Base-by-base conservation (phyloP, 2,329 filamentous ascomycete genomes). In the Fusarium kyushuense region DNA sequence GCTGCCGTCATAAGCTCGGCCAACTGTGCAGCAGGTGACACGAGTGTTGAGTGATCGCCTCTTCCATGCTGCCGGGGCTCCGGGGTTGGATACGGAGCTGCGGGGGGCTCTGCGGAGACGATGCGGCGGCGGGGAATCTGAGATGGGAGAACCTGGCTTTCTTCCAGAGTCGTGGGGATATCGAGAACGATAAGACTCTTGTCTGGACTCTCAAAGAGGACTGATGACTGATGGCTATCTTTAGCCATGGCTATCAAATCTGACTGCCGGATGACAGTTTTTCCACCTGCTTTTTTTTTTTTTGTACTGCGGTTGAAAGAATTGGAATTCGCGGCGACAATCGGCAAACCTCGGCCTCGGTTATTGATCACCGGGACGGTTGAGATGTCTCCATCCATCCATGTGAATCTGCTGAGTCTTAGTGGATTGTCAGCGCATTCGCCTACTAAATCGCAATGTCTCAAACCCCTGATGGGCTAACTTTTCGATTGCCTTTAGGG, bases 81-180 rank as follows among this genome's bases (percentile, higher is more conserved):
- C 56, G 88, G 85, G 3, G 83, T 86, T 54, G 78, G 76, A 75
- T 84, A 87, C 25, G 85, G 84, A 47, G 64, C 63, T 62, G 73
- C 81, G 72, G 76, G 78, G 58, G 81, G 83, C 65, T 72, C 72
- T 58, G 76, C 79, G 41, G 86, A 87, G 62, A 84, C 68, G 46
- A 88, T 78, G 57, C 81, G 80, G 51, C 80, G 79, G 48, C 66
- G 62, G 54, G 79, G 76, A 23, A 70, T 61, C 33, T 80, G 71
- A 30, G 77, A 78, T 9, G 79, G 75, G 14, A 80, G 79, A 33
- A 84, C 82, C 77, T 94, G 92, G 19, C 87, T 87, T 62, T 87
- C 82, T 68, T 91, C 89, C 38, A 94, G 86, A 3, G 92, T 92
- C 19, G 83, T 81, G 25, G 92, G 91, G 45, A 93, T 86, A 72